Percentiles rank a stretch among this genome's conserved stretches.
Evolutionary conservation across 192 early-diverging fungal species (phyloP).

Genomic region (Rhizoclosmatium globosum): DNA sequence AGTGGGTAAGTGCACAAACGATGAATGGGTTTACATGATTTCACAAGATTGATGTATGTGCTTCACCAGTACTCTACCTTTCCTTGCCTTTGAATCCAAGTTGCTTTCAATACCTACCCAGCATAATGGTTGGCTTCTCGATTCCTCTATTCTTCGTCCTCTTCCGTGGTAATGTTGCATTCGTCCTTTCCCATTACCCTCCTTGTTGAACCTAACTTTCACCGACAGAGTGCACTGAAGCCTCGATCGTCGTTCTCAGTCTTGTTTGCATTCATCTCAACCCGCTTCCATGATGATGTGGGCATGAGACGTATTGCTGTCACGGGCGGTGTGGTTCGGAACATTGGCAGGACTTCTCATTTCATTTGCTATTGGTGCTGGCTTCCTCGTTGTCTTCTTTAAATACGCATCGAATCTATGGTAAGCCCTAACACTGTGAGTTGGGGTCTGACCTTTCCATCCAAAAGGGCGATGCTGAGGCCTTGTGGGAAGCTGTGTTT

Average conservation of each 20-base stretch:
- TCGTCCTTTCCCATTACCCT: background rate
- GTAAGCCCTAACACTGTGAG: constrained; percentile 3
- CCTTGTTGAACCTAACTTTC: background rate
- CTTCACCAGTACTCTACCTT: no score
- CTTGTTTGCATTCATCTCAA: constrained; percentile 73
- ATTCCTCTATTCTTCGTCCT: constrained; percentile 57
- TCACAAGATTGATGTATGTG: no score
- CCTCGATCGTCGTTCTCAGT: constrained; percentile 89
- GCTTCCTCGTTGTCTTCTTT: constrained; percentile 85
- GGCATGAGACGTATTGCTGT: constrained; percentile 6
- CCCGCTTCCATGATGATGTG: constrained; percentile 7
- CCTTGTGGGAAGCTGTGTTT: constrained; percentile 88
- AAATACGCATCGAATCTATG: constrained; percentile 55
- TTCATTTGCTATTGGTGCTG: constrained; percentile 73
- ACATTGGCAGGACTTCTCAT: constrained; percentile 71
- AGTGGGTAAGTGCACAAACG: no score
- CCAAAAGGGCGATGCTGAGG: constrained; percentile 53
- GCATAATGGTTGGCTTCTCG: constrained; percentile 33
- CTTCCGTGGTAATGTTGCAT: constrained; percentile 36
- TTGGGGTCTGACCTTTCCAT: background rate
- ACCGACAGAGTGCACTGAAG: constrained; percentile 68
- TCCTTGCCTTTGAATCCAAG: no score
- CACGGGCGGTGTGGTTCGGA: constrained; percentile 78
- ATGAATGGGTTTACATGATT: no score
- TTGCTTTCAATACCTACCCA: no score